Evolutionary conservation across 2,329 filamentous ascomycete genomes (phyloP).

Genomic region (Anisogramma anomala): DNA sequence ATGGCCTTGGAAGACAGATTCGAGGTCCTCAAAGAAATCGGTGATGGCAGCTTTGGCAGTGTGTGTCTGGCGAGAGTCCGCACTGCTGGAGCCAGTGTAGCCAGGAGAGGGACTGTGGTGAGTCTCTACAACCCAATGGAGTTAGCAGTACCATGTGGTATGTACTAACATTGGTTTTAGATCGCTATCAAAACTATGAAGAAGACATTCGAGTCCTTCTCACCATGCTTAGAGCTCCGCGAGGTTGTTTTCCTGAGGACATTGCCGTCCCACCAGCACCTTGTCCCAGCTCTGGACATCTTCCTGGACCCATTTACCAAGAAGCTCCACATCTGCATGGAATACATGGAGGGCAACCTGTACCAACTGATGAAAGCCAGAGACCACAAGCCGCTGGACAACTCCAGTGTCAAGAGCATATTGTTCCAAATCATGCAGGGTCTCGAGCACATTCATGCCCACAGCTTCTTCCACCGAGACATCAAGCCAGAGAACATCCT

Average conservation of each 20-base stretch:
- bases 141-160: neutral
- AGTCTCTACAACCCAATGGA: slow-evolving; percentile 27
- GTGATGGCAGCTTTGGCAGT: slow-evolving; percentile 96
- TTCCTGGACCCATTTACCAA: slow-evolving; percentile 93
- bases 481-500: slow-evolving; percentile 99
- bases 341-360: slow-evolving; percentile 98
- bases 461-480: slow-evolving; percentile 96
- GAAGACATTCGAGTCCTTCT: slow-evolving; percentile 92
- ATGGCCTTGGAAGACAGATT: slow-evolving; percentile 80
- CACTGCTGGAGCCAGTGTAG: slow-evolving; percentile 77
- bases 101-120: slow-evolving; percentile 86
- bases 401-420: slow-evolving; percentile 90
- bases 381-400: slow-evolving; percentile 88
- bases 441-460: slow-evolving; percentile 91
- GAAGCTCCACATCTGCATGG: slow-evolving; percentile 97
- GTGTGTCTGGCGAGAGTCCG: slow-evolving; percentile 86
- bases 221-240: slow-evolving; percentile 80
- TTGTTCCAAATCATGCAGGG: slow-evolving; percentile 94
- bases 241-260: slow-evolving; percentile 95
- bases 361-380: slow-evolving; percentile 98
- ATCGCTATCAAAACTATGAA: slow-evolving; percentile 99
- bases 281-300: slow-evolving; percentile 96
- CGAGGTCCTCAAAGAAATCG: slow-evolving; percentile 94
- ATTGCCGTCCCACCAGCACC: slow-evolving; percentile 74
- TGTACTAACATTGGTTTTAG: slow-evolving; percentile 33